Evolutionary conservation across 352 stramenopile genomes (phyloP).

Genomic region (Pythium sp.): DNA sequence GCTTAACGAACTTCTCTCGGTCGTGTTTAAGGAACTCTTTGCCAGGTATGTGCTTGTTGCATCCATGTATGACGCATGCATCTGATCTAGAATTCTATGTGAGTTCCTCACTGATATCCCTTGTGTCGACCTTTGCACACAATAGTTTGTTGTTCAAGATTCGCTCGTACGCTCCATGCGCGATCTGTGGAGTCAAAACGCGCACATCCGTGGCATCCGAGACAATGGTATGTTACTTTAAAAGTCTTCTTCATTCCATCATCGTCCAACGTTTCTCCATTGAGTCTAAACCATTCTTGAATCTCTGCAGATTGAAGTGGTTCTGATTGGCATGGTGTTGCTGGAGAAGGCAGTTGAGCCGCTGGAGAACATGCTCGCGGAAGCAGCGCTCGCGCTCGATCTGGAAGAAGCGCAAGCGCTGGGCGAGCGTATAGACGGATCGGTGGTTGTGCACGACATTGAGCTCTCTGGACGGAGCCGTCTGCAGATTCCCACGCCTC

Average conservation of each 20-base stretch:
- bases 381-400: conserved; percentile 42
- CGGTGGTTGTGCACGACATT: conserved; percentile 31
- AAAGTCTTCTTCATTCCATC: too few relatives aligned
- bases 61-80: not conserved
- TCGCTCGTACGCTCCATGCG: conserved; percentile 71
- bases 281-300: not conserved
- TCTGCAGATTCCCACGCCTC: conserved; percentile 44
- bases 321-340: conserved; percentile 79
- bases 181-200: conserved; percentile 81
- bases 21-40: conserved; percentile 86
- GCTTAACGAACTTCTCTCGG: conserved; percentile 77
- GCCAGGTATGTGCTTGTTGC: conserved; percentile 43
- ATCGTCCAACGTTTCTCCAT: not conserved
- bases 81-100: not conserved
- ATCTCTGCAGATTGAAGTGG: conserved; percentile 67
- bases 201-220: conserved; percentile 68
- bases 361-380: conserved; percentile 45
- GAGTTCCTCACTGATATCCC: not conserved
- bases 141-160: conserved; percentile 70
- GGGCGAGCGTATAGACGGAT: conserved; percentile 16
- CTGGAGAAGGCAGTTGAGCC: conserved; percentile 54
- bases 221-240: conserved; percentile 55
- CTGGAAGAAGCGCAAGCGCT: conserved; percentile 24
- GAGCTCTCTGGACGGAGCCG: conserved; percentile 33
- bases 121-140: not conserved